A percentile compares a stretch with the other conserved stretches of the same genome.
Evolutionary conservation across 495 filamentous ascomycete genomes (phyloP).

Genomic region (Lepraria neglecta): DNA sequence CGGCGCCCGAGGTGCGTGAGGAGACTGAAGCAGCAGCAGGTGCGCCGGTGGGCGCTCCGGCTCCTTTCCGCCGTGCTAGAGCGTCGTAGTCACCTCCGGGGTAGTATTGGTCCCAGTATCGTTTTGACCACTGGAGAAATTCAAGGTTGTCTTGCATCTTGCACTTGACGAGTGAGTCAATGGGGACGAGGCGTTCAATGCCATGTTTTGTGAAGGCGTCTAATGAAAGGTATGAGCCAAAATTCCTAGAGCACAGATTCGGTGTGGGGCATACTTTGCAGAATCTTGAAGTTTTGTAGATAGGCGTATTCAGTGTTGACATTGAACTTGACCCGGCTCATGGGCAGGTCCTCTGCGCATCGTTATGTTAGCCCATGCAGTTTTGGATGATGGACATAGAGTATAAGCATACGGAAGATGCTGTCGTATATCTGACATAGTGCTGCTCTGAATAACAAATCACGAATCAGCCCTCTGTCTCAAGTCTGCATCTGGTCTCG

Average conservation of each 20-base stretch:
- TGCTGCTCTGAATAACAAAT: conserved; percentile 61
- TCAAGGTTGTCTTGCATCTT: conserved; percentile 99
- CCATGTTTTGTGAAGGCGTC: conserved; percentile 77
- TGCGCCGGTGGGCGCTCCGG: conserved; percentile 51
- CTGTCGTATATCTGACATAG: conserved; percentile 96
- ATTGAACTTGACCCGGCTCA: conserved; percentile 96
- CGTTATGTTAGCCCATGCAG: background rate
- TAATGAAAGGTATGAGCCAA: conserved; percentile 34
- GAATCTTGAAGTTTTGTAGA: conserved; percentile 93
- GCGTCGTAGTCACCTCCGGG: conserved; percentile 96
- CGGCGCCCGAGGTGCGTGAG: conserved; percentile 37
- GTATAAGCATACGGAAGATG: conserved; percentile 65
- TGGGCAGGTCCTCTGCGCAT: conserved; percentile 73
- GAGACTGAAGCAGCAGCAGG: conserved; percentile 38
- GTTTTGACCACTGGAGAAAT: conserved; percentile 94
- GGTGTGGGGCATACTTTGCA: conserved; percentile 66
- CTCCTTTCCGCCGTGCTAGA: conserved; percentile 72
- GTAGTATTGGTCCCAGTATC: conserved; percentile 96
- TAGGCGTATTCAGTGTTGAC: conserved; percentile 96
- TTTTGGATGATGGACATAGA: background rate
- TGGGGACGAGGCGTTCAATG: conserved; percentile 80
- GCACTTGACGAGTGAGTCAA: conserved; percentile 87
- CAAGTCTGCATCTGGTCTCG: conserved; percentile 12
- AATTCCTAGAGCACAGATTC: background rate
- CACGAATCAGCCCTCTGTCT: conserved; percentile 5